Percentiles rank a stretch among this genome's conserved stretches.
phyloP scores from a whole-genome alignment of 2,329 filamentous ascomycete genomes.

The Tolypocladium pustulatum region DNA sequence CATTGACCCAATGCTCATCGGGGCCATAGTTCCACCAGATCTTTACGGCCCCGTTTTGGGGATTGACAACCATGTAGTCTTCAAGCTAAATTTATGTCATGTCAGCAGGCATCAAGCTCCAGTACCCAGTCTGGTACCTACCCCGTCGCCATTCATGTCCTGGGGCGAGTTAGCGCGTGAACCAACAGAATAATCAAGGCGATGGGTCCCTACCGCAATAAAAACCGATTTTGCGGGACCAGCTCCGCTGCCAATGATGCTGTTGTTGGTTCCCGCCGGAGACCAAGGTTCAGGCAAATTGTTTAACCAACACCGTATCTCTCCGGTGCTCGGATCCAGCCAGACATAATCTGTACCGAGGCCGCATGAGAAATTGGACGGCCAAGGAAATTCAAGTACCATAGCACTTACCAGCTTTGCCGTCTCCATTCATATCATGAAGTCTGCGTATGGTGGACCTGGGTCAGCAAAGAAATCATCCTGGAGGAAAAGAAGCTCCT shows the following conservation, averaged over 20 bases:
- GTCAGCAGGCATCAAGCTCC: too few species aligned
- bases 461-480: neutral
- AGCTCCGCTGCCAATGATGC: neutral
- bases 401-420: neutral
- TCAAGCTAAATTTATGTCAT: conserved; percentile 4
- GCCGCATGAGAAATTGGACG: too few species aligned
- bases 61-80: conserved; percentile 9
- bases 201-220: neutral
- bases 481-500: too few species aligned
- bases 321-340: neutral
- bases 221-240: neutral
- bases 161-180: neutral
- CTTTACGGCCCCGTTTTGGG: conserved; percentile 5
- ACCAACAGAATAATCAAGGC: too few species aligned
- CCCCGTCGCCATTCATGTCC: conserved; percentile 11
- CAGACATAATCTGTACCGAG: neutral
- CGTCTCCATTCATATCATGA: neutral
- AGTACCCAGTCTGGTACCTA: neutral
- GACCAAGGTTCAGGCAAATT: neutral
- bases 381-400: too few species aligned
- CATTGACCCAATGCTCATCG: conserved; percentile 8
- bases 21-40: conserved; percentile 11
- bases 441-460: neutral
- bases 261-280: neutral
- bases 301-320: neutral